A percentile compares a stretch with the other conserved stretches of the same genome.
phyloP scores from a whole-genome alignment of 176 grass and related monocot genomes.

The Bothriochloa decipiens region DNA sequence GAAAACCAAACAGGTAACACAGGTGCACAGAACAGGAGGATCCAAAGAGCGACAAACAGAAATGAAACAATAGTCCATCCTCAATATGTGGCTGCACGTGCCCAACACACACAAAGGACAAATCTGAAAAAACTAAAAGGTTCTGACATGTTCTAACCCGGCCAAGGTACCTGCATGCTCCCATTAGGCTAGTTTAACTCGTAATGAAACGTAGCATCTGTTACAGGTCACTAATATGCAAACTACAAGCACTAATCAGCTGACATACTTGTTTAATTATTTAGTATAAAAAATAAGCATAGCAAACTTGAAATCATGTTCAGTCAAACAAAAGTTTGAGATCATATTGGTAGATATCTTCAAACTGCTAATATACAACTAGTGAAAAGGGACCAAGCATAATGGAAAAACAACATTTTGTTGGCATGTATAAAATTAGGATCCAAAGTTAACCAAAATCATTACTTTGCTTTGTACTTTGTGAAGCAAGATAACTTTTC shows the following conservation, averaged over 20 bases:
- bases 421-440: neutral
- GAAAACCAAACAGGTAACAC: neutral
- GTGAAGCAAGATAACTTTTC: conserved; percentile 14
- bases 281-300: neutral
- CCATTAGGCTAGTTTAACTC: neutral
- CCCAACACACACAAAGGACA: too few species aligned
- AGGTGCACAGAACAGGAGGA: neutral
- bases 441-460: neutral
- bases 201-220: neutral
- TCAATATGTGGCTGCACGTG: neutral
- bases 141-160: neutral
- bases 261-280: neutral
- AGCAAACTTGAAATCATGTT: conserved; percentile 2
- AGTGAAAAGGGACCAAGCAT: neutral
- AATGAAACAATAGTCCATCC: neutral
- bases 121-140: neutral
- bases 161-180: neutral
- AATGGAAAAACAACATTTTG: neutral
- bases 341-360: neutral
- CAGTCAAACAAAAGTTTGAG: neutral
- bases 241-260: neutral
- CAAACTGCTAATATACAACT: conserved; percentile 7
- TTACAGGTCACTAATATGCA: conserved; percentile 15
- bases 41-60: neutral
- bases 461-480: conserved; percentile 27